These are phyloP conservation scores for Fusarium brevicatenulatum DNA, from an alignment of 2,329 filamentous ascomycete genomes.

Conservation along the genomic window DNA sequence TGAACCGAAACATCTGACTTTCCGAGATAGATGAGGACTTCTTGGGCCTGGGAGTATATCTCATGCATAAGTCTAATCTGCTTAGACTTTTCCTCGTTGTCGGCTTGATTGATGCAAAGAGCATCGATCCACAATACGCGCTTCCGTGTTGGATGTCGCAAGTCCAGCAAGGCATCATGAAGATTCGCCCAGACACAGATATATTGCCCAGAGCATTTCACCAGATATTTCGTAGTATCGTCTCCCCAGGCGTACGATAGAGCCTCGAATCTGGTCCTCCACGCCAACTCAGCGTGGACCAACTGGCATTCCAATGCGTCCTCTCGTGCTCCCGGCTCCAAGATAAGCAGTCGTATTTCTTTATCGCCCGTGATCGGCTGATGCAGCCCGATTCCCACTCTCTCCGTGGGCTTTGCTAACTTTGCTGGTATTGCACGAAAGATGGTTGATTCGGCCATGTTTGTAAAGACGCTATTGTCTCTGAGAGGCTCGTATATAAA, in stretches of 20 bases:
- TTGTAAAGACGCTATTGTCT: background rate
- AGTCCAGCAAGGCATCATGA: accelerated
- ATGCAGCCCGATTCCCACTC: accelerated
- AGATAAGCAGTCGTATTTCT: background rate
- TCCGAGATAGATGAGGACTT: background rate
- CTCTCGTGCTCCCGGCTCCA: background rate
- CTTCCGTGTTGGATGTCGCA: accelerated
- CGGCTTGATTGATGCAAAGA: accelerated
- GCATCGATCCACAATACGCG: background rate
- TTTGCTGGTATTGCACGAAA: background rate
- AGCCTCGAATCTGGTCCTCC: background rate
- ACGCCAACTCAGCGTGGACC: background rate
- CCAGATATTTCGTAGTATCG: accelerated
- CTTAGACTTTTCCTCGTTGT: accelerated
- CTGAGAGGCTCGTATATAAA: background rate
- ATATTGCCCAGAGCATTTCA: accelerated
- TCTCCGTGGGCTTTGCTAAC: accelerated
- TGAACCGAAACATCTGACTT: accelerated
- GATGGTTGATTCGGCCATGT: background rate
- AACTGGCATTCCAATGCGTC: background rate
- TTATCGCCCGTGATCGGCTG: background rate
- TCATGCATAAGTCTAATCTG: background rate
- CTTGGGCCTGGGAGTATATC: background rate
- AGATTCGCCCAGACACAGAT: accelerated
- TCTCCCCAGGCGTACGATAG: background rate